Conservation (phyloP, 768 basidiomycete genomes). For the Trametes maxima region DNA sequence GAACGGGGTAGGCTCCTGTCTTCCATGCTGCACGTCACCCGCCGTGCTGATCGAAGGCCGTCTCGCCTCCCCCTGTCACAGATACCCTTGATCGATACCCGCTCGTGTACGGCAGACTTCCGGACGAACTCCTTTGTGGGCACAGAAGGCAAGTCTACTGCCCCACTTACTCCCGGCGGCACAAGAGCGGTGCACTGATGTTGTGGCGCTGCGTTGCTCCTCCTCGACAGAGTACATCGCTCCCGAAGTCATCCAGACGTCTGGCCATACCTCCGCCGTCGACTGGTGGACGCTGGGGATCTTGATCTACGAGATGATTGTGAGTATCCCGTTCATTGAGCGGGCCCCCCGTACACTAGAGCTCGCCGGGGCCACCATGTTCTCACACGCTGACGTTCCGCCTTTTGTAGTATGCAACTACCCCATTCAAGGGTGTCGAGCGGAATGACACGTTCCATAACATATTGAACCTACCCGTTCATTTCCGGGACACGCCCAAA, state of each 20-base stretch:
- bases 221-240: slow-evolving; percentile 88
- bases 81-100: slow-evolving; percentile 94
- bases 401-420: slow-evolving; percentile 83
- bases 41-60: slow-evolving; percentile 16
- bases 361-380: neutral
- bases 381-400: slow-evolving; percentile 22
- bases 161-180: slow-evolving; percentile 4
- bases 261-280: slow-evolving; percentile 96
- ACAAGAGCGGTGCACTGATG: slow-evolving; percentile 18
- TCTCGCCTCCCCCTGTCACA: slow-evolving; percentile 33
- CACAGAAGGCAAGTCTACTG: slow-evolving; percentile 75
- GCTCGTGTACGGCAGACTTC: slow-evolving; percentile 96
- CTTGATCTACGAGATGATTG: slow-evolving; percentile 98
- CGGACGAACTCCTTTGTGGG: slow-evolving; percentile 99
- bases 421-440: slow-evolving; percentile 96
- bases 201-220: slow-evolving; percentile 31
- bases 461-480: slow-evolving; percentile 83
- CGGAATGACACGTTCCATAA: slow-evolving; percentile 96
- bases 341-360: slow-evolving; percentile 12
- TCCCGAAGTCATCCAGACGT: slow-evolving; percentile 95
- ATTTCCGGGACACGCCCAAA: slow-evolving; percentile 85
- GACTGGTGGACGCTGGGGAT: slow-evolving; percentile 99
- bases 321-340: slow-evolving; percentile 47
- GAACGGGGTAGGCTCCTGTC: slow-evolving; percentile 72
- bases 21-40: slow-evolving; percentile 20